These are phyloP conservation scores for Beauveria sp. DNA, from an alignment of 2,329 filamentous ascomycete species.

Conservation along the genomic window DNA sequence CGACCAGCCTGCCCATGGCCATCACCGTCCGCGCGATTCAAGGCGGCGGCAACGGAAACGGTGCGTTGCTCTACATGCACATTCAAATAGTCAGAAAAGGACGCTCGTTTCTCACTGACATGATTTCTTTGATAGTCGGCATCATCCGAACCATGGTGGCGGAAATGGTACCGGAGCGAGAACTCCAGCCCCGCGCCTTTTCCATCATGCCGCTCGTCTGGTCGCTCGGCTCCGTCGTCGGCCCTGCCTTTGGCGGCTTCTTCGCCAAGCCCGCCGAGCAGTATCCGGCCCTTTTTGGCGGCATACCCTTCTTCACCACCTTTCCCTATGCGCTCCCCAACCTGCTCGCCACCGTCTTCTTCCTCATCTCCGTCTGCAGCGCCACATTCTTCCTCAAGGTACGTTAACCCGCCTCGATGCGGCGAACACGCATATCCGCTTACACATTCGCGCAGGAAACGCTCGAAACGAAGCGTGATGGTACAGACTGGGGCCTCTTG, in stretches of 20 bases:
- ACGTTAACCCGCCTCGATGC: constrained; percentile 12
- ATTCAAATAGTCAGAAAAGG: too few species aligned
- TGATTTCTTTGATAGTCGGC: constrained; percentile 47
- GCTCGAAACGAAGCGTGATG: constrained; percentile 59
- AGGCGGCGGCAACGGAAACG: constrained; percentile 81
- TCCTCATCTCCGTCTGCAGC: constrained; percentile 65
- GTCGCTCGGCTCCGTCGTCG: constrained; percentile 81
- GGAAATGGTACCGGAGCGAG: constrained; percentile 81
- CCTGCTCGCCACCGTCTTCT: constrained; percentile 66
- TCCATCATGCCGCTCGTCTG: constrained; percentile 88
- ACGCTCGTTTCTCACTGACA: not conserved
- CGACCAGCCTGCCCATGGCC: constrained; percentile 70
- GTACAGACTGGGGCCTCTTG: constrained; percentile 66
- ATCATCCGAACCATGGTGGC: constrained; percentile 90
- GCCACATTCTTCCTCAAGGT: constrained; percentile 73
- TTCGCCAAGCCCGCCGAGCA: constrained; percentile 74
- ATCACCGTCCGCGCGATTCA: constrained; percentile 70
- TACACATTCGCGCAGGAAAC: constrained; percentile 55
- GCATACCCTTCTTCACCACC: constrained; percentile 57
- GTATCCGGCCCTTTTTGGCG: constrained; percentile 62
- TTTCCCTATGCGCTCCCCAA: constrained; percentile 86
- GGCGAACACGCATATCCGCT: not conserved
- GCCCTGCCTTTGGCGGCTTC: constrained; percentile 79
- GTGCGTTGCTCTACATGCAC: constrained; percentile 28
- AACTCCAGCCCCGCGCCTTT: constrained; percentile 82